phyloP scores from a whole-genome alignment of 2,329 filamentous ascomycete species.

The Penicillium sp. region DNA sequence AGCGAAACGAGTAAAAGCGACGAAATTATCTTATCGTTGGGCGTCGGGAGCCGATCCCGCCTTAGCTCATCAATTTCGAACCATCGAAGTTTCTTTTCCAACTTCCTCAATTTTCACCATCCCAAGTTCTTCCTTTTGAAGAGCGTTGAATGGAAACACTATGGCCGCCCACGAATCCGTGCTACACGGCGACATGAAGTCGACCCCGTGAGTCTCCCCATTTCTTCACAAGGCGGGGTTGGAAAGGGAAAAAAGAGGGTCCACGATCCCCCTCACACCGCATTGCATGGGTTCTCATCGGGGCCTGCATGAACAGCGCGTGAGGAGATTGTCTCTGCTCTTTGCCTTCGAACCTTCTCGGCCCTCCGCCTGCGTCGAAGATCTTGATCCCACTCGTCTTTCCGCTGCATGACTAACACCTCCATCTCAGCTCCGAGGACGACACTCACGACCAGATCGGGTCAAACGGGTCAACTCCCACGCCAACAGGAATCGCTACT shows the following conservation, averaged over 20 bases:
- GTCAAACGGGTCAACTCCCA: slow-evolving; percentile 79
- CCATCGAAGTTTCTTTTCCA: slow-evolving; percentile 23
- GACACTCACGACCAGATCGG: slow-evolving; percentile 55
- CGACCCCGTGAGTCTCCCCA: slow-evolving; percentile 56
- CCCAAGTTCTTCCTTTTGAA: slow-evolving; percentile 8
- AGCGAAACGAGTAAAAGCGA: neutral
- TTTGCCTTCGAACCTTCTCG: neutral
- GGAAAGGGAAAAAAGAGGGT: slow-evolving; percentile 10
- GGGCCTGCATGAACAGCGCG: slow-evolving; percentile 14
- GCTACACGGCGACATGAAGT: slow-evolving; percentile 58
- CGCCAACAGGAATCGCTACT: slow-evolving; percentile 73
- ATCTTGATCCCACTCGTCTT: neutral
- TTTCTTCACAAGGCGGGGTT: slow-evolving; percentile 6
- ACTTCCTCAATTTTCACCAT: slow-evolving; percentile 9
- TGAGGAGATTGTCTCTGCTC: neutral
- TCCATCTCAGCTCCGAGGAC: slow-evolving; percentile 39
- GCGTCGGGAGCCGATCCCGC: slow-evolving; percentile 26
- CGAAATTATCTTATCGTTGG: neutral
- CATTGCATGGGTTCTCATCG: slow-evolving; percentile 19
- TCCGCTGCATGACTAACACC: slow-evolving; percentile 29
- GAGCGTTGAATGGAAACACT: slow-evolving; percentile 39
- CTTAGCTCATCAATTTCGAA: slow-evolving; percentile 37
- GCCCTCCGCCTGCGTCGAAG: neutral
- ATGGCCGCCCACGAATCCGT: slow-evolving; percentile 51
- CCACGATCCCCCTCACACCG: slow-evolving; percentile 19